Base-by-base conservation (phyloP, 75 land plant genomes). In the Gnetum montanum region DNA sequence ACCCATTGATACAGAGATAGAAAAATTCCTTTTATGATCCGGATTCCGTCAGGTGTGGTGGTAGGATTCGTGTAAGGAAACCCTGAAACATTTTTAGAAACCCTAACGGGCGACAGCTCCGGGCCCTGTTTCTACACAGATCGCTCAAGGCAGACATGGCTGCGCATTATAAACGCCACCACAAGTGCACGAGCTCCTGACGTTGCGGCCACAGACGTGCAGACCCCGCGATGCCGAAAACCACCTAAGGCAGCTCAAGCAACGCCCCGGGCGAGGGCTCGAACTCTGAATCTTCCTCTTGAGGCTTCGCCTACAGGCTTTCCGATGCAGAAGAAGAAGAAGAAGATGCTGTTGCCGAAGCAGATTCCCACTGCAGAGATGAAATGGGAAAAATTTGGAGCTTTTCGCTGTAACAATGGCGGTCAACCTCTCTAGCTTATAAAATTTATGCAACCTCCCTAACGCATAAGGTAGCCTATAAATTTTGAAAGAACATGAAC, bases 141-240 rank as follows among this genome's bases (percentile, higher is more conserved):
- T 60, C 76, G 66, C 12, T 81, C 84, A 8, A 81, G 65, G 81
- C 84, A 80, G 18, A 76, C 71, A 46, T 65, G 65, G 31, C 83
- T 80, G 31, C 61, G 64, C 75, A 71, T 67, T 70, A 70, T 66
- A 18, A 76, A 31, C 72, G 48, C 84, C 85, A 81, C 85, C 85
- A 81, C n/a, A 81, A 67, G 52, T 64, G 65, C 50, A 81, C 55
- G 31, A 64, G 78, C 46, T 81, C 67, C 48, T 70, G 43, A 24
- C 85, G 64, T 38, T 50, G 47, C 12, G 38, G 38, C 78, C 80
- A 81, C 25, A 78, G 77, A 24, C 63, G 60, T 15, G 72, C 72
- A 19, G 85, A 78, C 24, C 76, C 77, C 2, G 82, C 82, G 24
- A 81, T 78, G 47, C 85, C 85, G 56, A 81, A 81, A 35, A 73